Evolutionary conservation across 2,329 filamentous ascomycete genomes (phyloP).

Genomic region (Xylariaceae sp.): DNA sequence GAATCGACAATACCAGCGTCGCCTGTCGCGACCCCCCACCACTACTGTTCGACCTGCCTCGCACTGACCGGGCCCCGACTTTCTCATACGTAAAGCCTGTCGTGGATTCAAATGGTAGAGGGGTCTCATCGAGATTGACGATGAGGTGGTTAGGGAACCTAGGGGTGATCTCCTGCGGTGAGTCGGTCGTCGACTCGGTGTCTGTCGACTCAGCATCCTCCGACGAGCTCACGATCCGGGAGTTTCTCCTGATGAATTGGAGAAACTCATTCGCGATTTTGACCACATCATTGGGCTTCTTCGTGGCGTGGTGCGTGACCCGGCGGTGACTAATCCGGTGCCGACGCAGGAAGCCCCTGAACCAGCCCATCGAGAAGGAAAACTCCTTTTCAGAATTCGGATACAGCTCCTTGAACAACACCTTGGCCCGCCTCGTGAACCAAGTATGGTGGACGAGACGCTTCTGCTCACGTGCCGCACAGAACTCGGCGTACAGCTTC

Average conservation of each 20-base stretch:
- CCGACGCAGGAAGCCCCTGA: background rate
- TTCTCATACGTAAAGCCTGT: background rate
- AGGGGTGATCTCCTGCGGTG: background rate
- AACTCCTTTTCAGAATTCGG: background rate
- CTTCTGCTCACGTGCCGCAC: background rate
- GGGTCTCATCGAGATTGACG: background rate
- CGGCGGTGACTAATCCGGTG: background rate
- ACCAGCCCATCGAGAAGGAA: background rate
- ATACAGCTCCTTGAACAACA: background rate
- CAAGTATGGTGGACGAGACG: background rate
- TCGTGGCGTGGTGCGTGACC: background rate
- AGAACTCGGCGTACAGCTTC: background rate
- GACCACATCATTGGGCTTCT: background rate
- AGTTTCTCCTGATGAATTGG: background rate
- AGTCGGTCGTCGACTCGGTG: background rate
- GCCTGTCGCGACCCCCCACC: background rate
- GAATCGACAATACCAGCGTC: background rate
- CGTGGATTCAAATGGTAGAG: background rate
- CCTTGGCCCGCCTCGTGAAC: background rate
- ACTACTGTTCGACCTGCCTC: background rate
- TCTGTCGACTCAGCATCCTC: background rate
- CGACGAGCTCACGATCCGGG: background rate
- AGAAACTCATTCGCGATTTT: background rate
- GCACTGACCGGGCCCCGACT: background rate
- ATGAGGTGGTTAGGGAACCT: background rate